Base-by-base conservation (phyloP, 2,329 filamentous ascomycete species). In the Calonectria crousiana region DNA sequence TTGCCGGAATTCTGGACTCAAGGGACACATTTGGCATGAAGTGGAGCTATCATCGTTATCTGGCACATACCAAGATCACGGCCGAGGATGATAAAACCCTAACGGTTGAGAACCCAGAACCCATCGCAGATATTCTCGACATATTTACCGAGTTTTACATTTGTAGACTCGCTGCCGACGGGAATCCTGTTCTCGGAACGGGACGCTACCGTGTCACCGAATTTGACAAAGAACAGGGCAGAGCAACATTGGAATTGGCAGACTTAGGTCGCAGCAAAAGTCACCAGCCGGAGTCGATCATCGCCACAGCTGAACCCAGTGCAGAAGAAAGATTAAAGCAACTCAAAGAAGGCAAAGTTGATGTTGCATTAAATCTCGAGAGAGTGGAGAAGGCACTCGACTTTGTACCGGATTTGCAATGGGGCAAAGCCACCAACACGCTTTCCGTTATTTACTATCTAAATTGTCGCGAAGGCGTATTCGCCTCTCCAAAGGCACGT, bases 1-100 rank as follows among this genome's bases (percentile, higher is more conserved):
- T 67, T 32, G 23, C 34, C 4, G 64, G 47, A 4, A 67, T 67
- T 20, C 32, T 67, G 14, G 32, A 52, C 32, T 67, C 64, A 16
- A 51, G 64, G 44, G 64, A 67, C n/a, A 67, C 64, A 2, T 67
- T 67, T 52, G 64, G 64, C 20, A 67, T 67, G 64, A 67, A 49
- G 30, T 67, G 64, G 64, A 67, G 47, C 16, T 67, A 67, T 16
- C 44, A 67, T 52, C 64, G 64, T 23, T 67, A 67, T 26, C 44
- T 67, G 8, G 64, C 64, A 20, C 44, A 34, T 4, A 30, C 64
- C 3, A 34, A 52, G 26, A 47, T 67, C n/a, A 67, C 47, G 16
- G 64, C 47, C 6, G 30, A 36, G 20, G 23, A 67, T 32, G 64
- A 52, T 13, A 41, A 34, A 26, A 67, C 64, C n/a, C 41, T 67